phyloP scores from a whole-genome alignment of 768 basidiomycete species.

The Boletellus ananas region DNA sequence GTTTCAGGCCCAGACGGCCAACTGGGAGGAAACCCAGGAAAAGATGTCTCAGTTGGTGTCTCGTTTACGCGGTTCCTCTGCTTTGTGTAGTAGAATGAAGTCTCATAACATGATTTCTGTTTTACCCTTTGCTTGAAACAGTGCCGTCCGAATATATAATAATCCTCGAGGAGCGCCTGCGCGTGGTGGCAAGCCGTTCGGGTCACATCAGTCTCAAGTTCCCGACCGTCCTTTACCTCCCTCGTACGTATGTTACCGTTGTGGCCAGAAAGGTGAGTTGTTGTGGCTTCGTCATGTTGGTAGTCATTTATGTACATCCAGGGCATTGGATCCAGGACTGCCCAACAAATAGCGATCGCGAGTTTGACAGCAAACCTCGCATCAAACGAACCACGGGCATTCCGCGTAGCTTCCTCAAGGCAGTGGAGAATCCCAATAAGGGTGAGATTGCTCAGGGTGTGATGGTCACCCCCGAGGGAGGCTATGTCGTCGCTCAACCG shows the following conservation, averaged over 20 bases:
- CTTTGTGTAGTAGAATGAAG: slow-evolving; percentile 59
- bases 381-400: slow-evolving; percentile 99
- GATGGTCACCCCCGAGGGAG: slow-evolving; percentile 98
- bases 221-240: slow-evolving; percentile 80
- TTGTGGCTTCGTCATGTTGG: not conserved
- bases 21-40: slow-evolving; percentile 99
- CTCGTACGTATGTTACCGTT: slow-evolving; percentile 98
- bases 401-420: slow-evolving; percentile 94
- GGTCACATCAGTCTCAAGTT: slow-evolving; percentile 47
- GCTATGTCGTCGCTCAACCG: slow-evolving; percentile 95
- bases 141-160: slow-evolving; percentile 64
- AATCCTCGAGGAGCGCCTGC: slow-evolving; percentile 61
- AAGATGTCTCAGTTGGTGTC: slow-evolving; percentile 98
- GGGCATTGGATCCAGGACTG: slow-evolving; percentile 99
- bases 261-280: slow-evolving; percentile 88
- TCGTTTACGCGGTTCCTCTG: slow-evolving; percentile 51
- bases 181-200: slow-evolving; percentile 52
- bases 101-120: slow-evolving; percentile 69
- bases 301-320: slow-evolving; percentile 30
- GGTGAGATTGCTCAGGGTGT: slow-evolving; percentile 77
- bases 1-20: slow-evolving; percentile 90
- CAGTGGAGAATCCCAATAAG: slow-evolving; percentile 81
- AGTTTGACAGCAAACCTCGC: slow-evolving; percentile 89
- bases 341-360: slow-evolving; percentile 94
- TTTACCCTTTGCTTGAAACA: slow-evolving; percentile 39